A percentile compares a stretch with the other conserved stretches of the same genome.
phyloP scores from a whole-genome alignment of 23 red algal genomes.

The Chondrus crispus region DNA sequence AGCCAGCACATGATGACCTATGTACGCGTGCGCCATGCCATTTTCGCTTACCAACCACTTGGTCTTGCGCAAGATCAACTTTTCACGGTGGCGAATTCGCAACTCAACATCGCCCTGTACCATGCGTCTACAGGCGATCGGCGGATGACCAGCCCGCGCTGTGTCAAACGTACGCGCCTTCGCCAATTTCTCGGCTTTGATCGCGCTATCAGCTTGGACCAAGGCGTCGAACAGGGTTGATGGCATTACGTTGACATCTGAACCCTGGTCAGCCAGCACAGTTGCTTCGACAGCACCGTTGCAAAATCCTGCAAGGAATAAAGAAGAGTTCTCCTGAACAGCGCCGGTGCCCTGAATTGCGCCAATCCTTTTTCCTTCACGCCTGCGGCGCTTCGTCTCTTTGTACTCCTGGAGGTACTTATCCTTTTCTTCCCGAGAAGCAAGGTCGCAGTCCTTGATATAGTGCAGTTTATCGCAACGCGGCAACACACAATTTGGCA shows the following conservation, averaged over 20 bases:
- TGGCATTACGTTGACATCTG: background rate
- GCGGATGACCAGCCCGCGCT: background rate
- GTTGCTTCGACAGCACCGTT: background rate
- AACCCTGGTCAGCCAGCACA: background rate
- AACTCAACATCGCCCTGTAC: background rate
- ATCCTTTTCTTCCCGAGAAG: background rate
- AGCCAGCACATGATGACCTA: background rate
- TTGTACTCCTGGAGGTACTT: background rate
- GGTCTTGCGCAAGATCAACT: background rate
- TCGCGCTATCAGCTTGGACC: too few relatives aligned
- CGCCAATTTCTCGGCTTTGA: background rate
- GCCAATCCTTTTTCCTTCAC: background rate
- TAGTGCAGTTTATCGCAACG: background rate
- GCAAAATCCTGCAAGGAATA: background rate
- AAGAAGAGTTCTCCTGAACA: background rate
- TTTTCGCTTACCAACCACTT: background rate
- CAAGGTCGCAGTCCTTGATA: background rate
- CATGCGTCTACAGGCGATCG: background rate
- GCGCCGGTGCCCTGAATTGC: background rate
- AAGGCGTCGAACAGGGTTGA: background rate
- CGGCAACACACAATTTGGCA: conserved; percentile 11
- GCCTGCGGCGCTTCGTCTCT: background rate
- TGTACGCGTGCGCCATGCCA: background rate
- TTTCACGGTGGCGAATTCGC: background rate
- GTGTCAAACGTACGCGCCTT: background rate